Base-by-base conservation (phyloP, 2,329 filamentous ascomycete genomes). In the Fusarium nodosum region DNA sequence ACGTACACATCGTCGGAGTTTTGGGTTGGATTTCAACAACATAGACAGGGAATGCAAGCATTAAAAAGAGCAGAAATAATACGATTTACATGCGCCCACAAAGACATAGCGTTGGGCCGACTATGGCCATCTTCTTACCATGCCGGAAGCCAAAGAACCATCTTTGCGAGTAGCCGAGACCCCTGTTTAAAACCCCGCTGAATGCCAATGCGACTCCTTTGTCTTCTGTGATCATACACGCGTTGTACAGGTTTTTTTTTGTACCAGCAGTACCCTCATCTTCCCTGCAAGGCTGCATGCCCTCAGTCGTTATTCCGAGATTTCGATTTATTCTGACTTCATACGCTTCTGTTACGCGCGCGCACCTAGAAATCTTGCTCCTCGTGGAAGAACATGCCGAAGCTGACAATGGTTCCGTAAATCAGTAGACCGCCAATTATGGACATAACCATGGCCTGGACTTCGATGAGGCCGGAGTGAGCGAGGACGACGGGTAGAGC, bases 321-420 rank as follows among this genome's bases (percentile, higher is more conserved):
- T 36, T 42, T n/a, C 31, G 41, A 26, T 51, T 28, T 22, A 34
- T 45, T 47, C 55, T 39, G 39, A 24, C 36, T 44, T 42, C 33
- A 52, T 56, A 41, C 47, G 33, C 24, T 42, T 31, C 38, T 15
- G 12, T 42, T 36, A 41, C 34, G 26, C 30, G 55, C 34, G 52
- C 64, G 55, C 36, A 53, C 65, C 83, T 82, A 98, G 80, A 98
- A 99, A 75, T 98, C 96, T 78, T 97, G 92, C 79, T 98, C 94
- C 81, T 98, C 94, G 79, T 95, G 92, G 86, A 99, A 99, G 84
- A 98, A 99, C 90, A 97, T 92, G 72, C 92, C 91, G 81, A 99
- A 99, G 83, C 92, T 96, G 82, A 99, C 97, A 78, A 99, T 97
- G 50, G 96, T 99, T 60, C 93, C 93, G 82, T 99, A 99, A 79